Percentiles rank a stretch among this genome's conserved stretches.
Evolutionary conservation across 2,329 filamentous ascomycete species (phyloP).

Genomic region (Aspergillus tamarii): DNA sequence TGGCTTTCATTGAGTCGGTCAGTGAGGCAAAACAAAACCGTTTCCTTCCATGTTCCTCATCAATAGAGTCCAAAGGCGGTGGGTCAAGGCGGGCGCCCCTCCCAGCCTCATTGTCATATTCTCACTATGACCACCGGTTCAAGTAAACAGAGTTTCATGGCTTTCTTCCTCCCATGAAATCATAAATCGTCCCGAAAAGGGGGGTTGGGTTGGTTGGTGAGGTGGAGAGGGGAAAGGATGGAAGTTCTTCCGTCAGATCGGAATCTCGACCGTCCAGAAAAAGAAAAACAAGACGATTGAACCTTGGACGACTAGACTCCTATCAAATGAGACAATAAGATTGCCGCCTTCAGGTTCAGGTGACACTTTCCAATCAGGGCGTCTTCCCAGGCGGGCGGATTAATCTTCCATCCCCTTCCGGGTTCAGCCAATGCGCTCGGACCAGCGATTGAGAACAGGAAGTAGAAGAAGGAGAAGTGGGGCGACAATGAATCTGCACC

Average conservation of each 20-base stretch:
- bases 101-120: conserved; percentile 5
- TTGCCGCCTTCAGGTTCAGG: conserved; percentile 6
- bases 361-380: conserved; percentile 3
- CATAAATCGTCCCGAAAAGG: conserved; percentile 1
- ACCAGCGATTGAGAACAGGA: background rate
- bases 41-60: background rate
- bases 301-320: background rate
- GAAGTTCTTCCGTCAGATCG: background rate
- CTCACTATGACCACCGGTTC: conserved; percentile 8
- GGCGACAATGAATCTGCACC: background rate
- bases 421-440: conserved; percentile 3
- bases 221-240: background rate
- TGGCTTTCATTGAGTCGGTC: background rate
- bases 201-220: background rate
- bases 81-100: background rate
- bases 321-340: background rate
- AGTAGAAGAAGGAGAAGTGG: background rate
- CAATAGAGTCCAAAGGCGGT: background rate
- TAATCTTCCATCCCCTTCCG: conserved; percentile 7
- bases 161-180: conserved; percentile 2
- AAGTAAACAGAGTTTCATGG: conserved; percentile 3
- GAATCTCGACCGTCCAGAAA: background rate
- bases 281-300: background rate
- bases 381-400: background rate
- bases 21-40: conserved; percentile 3